Evolutionary conservation across 1,139 yeast genomes (phyloP).

Genomic region (Candida glucosophila): DNA sequence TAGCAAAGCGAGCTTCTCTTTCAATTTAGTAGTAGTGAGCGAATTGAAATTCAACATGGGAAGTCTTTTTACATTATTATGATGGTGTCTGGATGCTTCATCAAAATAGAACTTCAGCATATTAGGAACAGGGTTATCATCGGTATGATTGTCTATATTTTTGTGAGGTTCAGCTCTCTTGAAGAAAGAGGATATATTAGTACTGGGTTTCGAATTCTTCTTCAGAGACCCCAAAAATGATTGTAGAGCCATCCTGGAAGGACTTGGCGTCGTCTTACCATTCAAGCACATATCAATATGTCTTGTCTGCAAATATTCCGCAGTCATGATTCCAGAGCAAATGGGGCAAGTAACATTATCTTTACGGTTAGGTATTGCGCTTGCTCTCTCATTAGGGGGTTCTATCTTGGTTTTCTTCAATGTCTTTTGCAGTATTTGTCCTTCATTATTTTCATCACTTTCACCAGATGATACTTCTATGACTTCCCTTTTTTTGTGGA

Average conservation of each 20-base stretch:
- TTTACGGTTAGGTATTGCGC: conserved; percentile 9
- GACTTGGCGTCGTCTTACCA: conserved; percentile 11
- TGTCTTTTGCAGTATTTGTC: conserved; percentile 2
- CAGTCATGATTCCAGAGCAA: conserved; percentile 50
- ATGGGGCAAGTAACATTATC: conserved; percentile 59
- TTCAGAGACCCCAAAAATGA: conserved; percentile 24
- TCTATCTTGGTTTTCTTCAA: conserved; percentile 5
- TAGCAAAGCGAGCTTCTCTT: conserved; percentile 46
- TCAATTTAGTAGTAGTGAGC: conserved; percentile 51
- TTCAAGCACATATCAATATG: conserved; percentile 69
- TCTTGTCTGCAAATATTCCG: conserved; percentile 47
- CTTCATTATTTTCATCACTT: conserved; percentile 1
- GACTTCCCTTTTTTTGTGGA: conserved; percentile 7
- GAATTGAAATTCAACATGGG: conserved; percentile 58
- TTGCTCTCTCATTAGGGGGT: conserved; percentile 5
- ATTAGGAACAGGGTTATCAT: no score
- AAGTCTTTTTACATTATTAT: conserved; percentile 21
- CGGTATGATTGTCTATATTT: conserved; percentile 16
- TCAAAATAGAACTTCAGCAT: conserved; percentile 26
- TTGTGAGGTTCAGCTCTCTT: conserved; percentile 1
- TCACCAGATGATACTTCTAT: conserved; percentile 14
- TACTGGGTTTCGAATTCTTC: conserved; percentile 1
- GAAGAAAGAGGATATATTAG: not conserved
- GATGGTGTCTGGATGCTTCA: conserved; percentile 18
- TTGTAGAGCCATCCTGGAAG: conserved; percentile 15